Conservation (phyloP, 768 basidiomycete species). For the Russula virescens region DNA sequence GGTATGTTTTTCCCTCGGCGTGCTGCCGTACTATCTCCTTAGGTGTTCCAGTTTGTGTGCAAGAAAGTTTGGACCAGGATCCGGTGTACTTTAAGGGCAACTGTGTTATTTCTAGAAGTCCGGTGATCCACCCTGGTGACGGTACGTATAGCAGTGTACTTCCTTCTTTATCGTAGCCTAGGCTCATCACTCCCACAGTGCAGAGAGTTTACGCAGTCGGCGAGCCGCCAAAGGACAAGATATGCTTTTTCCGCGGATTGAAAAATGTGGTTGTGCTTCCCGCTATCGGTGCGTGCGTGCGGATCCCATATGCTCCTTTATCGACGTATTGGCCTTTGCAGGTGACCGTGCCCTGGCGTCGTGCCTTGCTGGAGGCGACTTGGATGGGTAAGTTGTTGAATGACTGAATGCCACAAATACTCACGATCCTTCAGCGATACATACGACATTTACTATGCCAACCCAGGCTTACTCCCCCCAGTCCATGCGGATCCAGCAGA, state of each 20-base stretch:
- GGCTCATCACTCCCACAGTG: conserved; percentile 8
- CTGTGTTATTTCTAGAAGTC: conserved; percentile 30
- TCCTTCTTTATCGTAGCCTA: background rate
- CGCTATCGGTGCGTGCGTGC: conserved; percentile 1
- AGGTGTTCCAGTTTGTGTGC: conserved; percentile 15
- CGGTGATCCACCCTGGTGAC: conserved; percentile 34
- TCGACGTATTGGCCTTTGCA: conserved; percentile 26
- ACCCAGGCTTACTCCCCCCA: conserved; percentile 50
- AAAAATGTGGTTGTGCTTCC: conserved; percentile 29
- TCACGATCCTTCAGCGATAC: conserved; percentile 43
- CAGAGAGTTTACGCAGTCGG: conserved; percentile 31
- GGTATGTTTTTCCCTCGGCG: background rate
- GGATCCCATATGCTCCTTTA: background rate
- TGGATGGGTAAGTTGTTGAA: conserved; percentile 54
- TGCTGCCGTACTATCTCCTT: background rate
- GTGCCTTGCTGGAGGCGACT: conserved; percentile 68
- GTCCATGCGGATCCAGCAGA: conserved; percentile 44
- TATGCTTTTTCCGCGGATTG: conserved; percentile 25
- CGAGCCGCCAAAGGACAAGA: conserved; percentile 25
- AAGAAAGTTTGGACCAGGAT: background rate
- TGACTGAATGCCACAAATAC: background rate
- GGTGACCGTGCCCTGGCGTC: conserved; percentile 61
- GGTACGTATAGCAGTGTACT: conserved; percentile 13
- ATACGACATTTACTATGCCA: conserved; percentile 52
- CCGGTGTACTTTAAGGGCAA: conserved; percentile 5